Evolutionary conservation across 2,329 filamentous ascomycete genomes (phyloP).

Genomic region (Xylariaceae sp.): DNA sequence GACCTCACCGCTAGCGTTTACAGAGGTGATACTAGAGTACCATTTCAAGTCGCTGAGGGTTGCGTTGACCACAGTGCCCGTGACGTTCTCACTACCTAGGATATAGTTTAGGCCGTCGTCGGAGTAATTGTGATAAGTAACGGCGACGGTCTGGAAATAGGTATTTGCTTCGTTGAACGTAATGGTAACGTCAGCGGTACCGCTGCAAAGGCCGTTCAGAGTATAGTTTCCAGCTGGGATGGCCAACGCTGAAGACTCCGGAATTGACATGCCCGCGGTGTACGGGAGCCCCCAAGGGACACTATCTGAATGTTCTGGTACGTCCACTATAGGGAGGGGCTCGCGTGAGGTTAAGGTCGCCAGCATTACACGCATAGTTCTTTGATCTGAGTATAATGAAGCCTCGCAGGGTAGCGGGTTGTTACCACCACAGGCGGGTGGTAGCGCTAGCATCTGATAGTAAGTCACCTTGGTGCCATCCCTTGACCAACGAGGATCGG

Average conservation of each 20-base stretch:
- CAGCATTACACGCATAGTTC: slow-evolving; percentile 39
- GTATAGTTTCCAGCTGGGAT: slow-evolving; percentile 16
- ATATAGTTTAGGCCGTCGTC: slow-evolving; percentile 33
- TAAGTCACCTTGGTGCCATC: slow-evolving; percentile 42
- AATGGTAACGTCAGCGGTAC: slow-evolving; percentile 21
- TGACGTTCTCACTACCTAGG: slow-evolving; percentile 35
- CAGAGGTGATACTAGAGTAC: slow-evolving; percentile 36
- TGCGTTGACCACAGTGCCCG: slow-evolving; percentile 16
- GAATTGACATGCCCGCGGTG: slow-evolving; percentile 15
- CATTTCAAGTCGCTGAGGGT: slow-evolving; percentile 32
- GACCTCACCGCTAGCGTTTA: slow-evolving; percentile 29
- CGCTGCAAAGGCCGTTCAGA: slow-evolving; percentile 14
- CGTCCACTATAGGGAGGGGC: slow-evolving; percentile 19
- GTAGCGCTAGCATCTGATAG: slow-evolving; percentile 36
- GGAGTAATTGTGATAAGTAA: slow-evolving; percentile 35
- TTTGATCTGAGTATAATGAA: slow-evolving; percentile 36
- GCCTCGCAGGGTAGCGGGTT: slow-evolving; percentile 40
- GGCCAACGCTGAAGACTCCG: neutral
- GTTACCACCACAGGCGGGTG: slow-evolving; percentile 39
- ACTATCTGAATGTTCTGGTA: slow-evolving; percentile 26
- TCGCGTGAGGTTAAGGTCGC: slow-evolving; percentile 34
- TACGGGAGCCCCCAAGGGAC: slow-evolving; percentile 36
- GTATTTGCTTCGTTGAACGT: slow-evolving; percentile 8
- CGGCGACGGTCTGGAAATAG: slow-evolving; percentile 26
- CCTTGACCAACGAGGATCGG: slow-evolving; percentile 40